Base-by-base conservation (phyloP, 768 basidiomycete species). In the Rhodosporidiobolus sp. region DNA sequence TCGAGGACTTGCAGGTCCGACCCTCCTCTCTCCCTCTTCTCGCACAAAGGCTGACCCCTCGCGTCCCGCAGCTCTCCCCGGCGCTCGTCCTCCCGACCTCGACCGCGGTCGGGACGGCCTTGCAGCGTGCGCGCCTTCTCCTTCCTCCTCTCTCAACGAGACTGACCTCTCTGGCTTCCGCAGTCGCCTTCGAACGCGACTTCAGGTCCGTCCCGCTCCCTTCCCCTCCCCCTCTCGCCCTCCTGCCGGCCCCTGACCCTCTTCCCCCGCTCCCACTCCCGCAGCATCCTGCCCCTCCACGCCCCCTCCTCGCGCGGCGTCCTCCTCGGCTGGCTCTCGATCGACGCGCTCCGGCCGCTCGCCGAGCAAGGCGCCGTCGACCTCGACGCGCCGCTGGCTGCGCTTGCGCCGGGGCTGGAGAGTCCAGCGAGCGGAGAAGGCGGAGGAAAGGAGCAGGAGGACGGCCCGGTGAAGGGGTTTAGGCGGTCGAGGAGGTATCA, bases 111-210 rank as follows among this genome's bases (percentile, higher is more conserved):
- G 57, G 57, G 7, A 68, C 65, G 1, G 73, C 73, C 3, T 38
- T 75, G 6, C 69, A 69, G 43, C 61, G 72, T 73, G 20, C 22
- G 63, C 45, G 6, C 34, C 24, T 10, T 7, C 50, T 6, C 3
- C 16, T 34, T 28, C 6, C 30, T 34, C 49, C 1, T 26, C 16
- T 12, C n/a, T 1, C 4, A 9, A 8, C 20, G 46, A 58, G n/a
- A 35, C 45, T 7, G 16, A 16, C 5, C 24, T 57, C 7, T 28
- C 19, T 11, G 20, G 5, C 4, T 24, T 8, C 35, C 28, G 20
- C 64, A 74, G 73, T 75, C 26, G 70, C 74, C 0, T 75, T 69
- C 45, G 74, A 75, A 50, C 70, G 74, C 5, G 74, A 75, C 30
- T 75, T 72, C 45, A 34, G 35, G 68, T 60, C 5, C 49, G 52